A percentile compares a stretch with the other conserved stretches of the same genome.
Evolutionary conservation across 345 rosid species (phyloP).

Genomic region (Xanthoceras sorbifolium): DNA sequence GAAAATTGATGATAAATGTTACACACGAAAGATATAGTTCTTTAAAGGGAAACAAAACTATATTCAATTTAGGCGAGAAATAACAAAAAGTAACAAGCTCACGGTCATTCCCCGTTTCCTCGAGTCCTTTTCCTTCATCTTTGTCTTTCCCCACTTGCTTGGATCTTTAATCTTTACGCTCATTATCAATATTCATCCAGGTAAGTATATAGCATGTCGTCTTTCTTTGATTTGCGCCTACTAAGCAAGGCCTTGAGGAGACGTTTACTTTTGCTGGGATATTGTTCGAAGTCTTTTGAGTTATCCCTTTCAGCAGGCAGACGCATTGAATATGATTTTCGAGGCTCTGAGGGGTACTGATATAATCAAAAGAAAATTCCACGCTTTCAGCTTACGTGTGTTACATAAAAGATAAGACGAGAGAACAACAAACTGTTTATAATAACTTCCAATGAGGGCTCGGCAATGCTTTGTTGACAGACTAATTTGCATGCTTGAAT

Average conservation of each 20-base stretch:
- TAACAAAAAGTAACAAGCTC: slow-evolving; percentile 8
- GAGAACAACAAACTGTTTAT: background rate
- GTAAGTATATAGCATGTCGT: slow-evolving; percentile 76
- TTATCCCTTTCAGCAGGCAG: slow-evolving; percentile 59
- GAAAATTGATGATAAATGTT: slow-evolving; percentile 3
- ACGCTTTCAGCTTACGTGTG: slow-evolving; percentile 6
- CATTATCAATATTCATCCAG: slow-evolving; percentile 76
- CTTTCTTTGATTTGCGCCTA: slow-evolving; percentile 90
- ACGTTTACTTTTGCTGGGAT: slow-evolving; percentile 86
- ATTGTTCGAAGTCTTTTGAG: slow-evolving; percentile 54
- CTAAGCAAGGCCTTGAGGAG: slow-evolving; percentile 89
- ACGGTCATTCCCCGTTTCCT: background rate
- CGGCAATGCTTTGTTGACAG: slow-evolving; percentile 11
- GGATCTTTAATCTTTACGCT: background rate
- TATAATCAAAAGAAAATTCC: slow-evolving; percentile 11
- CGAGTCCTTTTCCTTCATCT: background rate
- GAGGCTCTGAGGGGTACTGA: slow-evolving; percentile 88
- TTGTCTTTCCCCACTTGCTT: background rate
- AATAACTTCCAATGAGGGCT: background rate
- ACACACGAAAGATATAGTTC: background rate
- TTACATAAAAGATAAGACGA: background rate
- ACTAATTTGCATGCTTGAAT: background rate
- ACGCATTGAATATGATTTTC: slow-evolving; percentile 77
- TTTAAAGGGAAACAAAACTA: background rate
- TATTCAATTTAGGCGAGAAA: background rate